Evolutionary conservation across 1,139 yeast species (phyloP), one percentile per base, ranked within the genome.

Genomic region (Petasospora rhodanensis): DNA sequence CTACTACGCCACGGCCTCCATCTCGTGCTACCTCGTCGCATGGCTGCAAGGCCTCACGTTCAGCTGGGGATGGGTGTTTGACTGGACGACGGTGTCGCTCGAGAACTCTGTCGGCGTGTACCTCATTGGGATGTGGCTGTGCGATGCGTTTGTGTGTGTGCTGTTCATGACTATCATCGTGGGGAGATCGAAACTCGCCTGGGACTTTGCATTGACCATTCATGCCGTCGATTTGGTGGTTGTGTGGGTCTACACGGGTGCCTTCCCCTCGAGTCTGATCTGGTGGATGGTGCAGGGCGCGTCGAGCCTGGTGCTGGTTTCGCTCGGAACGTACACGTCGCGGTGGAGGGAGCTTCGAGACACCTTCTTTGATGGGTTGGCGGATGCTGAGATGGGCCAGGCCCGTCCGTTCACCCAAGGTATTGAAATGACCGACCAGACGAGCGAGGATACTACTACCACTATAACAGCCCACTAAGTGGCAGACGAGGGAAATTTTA

Each of bases 181-280:
- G 13, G 96, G 97, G 0, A 66, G 97, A 40, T 82, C 95, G 25
- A 91, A 89, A 57, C 64, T 91, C 38, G 97, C 96, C 0, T 82
- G 96, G 83, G 98, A 91, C 58, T 91, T 89, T 62, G 96, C 95
- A 10, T 55, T 91, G 21, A 89, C 98, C 0, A 64, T 91, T 12
- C 96, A 91, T 57, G 77, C 84, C 13, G 73, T 91, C 34, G 82
- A 89, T 58, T 59, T 89, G 24, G 36, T 79, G 4, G 77, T 85
- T 6, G 85, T 78, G 1, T 79, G 87, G 78, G 42, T 72, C 1
- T 78, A 74, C 44, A 67, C 82, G 6, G 73, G 79, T 1, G 64
- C 68, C 25, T 72, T 89, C 44, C 97, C 97, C 0, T 60, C 66
- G 8, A 74, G 79, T 24, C 47, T 79, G 8, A 66, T 81, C 31